phyloP scores from a whole-genome alignment of 2,329 filamentous ascomycete genomes.

The Curvularia sp. region DNA sequence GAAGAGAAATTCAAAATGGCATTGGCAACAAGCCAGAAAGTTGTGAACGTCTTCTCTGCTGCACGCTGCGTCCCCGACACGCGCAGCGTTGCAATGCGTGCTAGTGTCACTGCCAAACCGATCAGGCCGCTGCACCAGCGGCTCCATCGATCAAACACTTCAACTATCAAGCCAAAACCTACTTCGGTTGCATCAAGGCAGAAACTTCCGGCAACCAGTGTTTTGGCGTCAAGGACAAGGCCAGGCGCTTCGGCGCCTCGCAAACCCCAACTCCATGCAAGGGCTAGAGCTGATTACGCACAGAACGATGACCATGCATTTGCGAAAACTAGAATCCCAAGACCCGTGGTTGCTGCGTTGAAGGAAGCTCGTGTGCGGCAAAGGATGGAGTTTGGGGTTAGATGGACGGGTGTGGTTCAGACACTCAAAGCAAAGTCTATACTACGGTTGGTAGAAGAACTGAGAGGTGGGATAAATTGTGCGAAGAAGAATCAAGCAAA shows the following conservation, averaged over 20 bases:
- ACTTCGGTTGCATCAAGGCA: conserved; percentile 1
- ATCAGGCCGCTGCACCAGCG: conserved; percentile 10
- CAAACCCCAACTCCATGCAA: neutral
- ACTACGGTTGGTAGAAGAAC: neutral
- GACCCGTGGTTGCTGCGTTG: neutral
- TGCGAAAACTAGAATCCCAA: neutral
- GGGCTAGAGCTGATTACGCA: conserved; percentile 4
- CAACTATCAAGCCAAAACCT: conserved; percentile 1
- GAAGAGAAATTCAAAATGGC: conserved; percentile 2
- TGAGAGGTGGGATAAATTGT: no score
- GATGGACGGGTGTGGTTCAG: neutral
- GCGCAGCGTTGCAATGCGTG: conserved; percentile 3
- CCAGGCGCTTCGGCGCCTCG: conserved; percentile 2
- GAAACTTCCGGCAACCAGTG: neutral
- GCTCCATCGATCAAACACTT: conserved; percentile 4
- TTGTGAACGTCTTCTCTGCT: conserved; percentile 2
- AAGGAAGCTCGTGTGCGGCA: conserved; percentile 1
- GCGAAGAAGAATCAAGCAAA: neutral
- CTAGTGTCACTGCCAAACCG: conserved; percentile 9
- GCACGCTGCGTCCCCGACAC: conserved; percentile 11
- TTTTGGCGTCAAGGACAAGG: conserved; percentile 4
- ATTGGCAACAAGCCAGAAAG: neutral
- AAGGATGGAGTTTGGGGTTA: neutral
- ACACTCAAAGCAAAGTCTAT: neutral
- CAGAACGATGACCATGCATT: neutral